Base-by-base conservation (phyloP, 495 filamentous ascomycete genomes). In the Podospora anserina region DNA sequence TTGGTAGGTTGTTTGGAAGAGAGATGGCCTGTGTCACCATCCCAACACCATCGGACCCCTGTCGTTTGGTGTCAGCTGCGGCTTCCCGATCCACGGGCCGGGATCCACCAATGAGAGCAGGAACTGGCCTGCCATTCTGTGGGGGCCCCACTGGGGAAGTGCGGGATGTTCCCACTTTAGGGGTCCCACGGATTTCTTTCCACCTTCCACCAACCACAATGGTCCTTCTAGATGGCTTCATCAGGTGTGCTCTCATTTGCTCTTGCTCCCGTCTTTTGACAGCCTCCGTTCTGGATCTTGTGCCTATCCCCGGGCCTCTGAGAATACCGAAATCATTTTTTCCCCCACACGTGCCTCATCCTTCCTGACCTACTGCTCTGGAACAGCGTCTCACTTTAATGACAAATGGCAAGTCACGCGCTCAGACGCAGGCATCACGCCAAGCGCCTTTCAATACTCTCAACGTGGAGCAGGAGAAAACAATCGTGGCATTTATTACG, bases 21-120 rank as follows among this genome's bases (percentile, higher is more conserved):
- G 59, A 7, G 55, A 58, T 23, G 55, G 55, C 55, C 18, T 23
- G 55, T 58, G 55, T 20, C n/a, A 58, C 55, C n/a, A 23, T 58
- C 55, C 55, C 55, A 58, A n/a, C 27, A 53, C 26, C 56, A 27
- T 11, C 32, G 44, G 19, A 61, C 64, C 61, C 34, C 26, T 49
- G 61, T 58, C 66, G 61, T 39, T 39, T 63, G 27, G 39, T 60
- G 55, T 68, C 61, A 56, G 67, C 20, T 20, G 61, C 34, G 16
- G 66, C 26, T 34, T 62, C 44, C 68, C 49, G 34, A 15, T 63
- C 44, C 65, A 63, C 61, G 63, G 68, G 68, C 44, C 2, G 39
- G 39, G 28, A 62, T 39, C 39, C 61, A n/a, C 68, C 63, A 69
- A 69, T 69, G 63, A 69, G 56, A 28, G 57, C 55, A 18, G 18